Evolutionary conservation across 73 alveolate genomes (phyloP), one percentile per base, ranked within the genome.

Genomic region (Diophrys appendiculata): DNA sequence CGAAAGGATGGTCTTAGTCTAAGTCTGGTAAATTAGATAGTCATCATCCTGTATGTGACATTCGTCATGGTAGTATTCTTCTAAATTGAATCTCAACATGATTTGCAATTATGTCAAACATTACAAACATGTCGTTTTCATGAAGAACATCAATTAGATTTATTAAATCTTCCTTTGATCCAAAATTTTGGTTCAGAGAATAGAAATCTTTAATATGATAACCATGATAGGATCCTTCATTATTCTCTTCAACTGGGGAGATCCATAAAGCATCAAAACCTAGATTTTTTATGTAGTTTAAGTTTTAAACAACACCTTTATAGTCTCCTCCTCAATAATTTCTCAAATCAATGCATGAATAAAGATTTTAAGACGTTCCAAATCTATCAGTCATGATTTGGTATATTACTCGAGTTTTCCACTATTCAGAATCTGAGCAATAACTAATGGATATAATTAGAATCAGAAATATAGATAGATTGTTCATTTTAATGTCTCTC

Each of bases 21-120:
- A 97, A 83, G 83, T 97, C 99, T 18, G 98, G 98, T 54, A 97
- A 91, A 33, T 93, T 97, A 56, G 97, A 28, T 43, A 43, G 18
- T 43, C 60, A 43, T 43, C 60, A 43, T 52, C 29, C 67, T 90
- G 89, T 29, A 95, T 95, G 55, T 79, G 77, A 72, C 99, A 95
- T 29, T 88, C 72, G 29, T 81, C 93, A 81, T 95, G 99, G 81
- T 92, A 95, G 78, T 95, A 92, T 25, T 81, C 92, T 5, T 91
- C 91, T 56, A 83, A 72, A 88, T 95, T 95, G 81, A 88, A 88
- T 33, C 92, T 80, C 91, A 0, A 87, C 90, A 64, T 88, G 95
- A 60, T 88, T 88, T 0, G 92, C 95, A 11, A 88, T 92, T 18
- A 88, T 92, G 68, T 76, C 91, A 29, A 83, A 83, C 95, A 88